Evolutionary conservation across 371 early-diverging fungal genomes (phyloP).

Genomic region (Chytridiales sp.): DNA sequence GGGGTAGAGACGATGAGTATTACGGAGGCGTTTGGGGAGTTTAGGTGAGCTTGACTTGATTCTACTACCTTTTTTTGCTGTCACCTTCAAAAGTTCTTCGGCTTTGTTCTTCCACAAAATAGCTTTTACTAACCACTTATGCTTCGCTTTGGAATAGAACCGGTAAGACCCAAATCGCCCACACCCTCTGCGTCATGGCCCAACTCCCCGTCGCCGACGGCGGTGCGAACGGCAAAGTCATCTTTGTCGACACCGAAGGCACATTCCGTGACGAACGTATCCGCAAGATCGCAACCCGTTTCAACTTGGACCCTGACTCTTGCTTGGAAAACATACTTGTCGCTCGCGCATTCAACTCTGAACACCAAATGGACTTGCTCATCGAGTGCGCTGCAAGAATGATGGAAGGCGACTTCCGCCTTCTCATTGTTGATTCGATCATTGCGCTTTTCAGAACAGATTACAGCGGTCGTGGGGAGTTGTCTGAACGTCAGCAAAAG

Average conservation of each 20-base stretch:
- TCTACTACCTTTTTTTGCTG: slow-evolving; percentile 38
- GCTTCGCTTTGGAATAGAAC: slow-evolving; percentile 13
- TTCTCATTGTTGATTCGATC: slow-evolving; percentile 93
- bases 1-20: slow-evolving; percentile 89
- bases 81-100: not conserved
- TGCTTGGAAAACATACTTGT: slow-evolving; percentile 93
- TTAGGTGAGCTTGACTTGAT: slow-evolving; percentile 77
- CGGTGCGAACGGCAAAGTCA: slow-evolving; percentile 89
- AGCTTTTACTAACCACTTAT: slow-evolving; percentile 92
- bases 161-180: slow-evolving; percentile 35
- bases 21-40: slow-evolving; percentile 63
- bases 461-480: slow-evolving; percentile 92
- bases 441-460: slow-evolving; percentile 98
- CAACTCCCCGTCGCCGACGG: slow-evolving; percentile 80
- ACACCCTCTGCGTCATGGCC: slow-evolving; percentile 43
- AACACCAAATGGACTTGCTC: slow-evolving; percentile 93
- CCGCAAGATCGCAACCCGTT: slow-evolving; percentile 84
- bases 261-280: slow-evolving; percentile 97
- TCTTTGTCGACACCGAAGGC: slow-evolving; percentile 97
- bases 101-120: slow-evolving; percentile 86
- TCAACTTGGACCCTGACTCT: slow-evolving; percentile 54
- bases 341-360: slow-evolving; percentile 97
- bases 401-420: slow-evolving; percentile 57
- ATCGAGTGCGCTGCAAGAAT: slow-evolving; percentile 43
- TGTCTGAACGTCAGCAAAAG: slow-evolving; percentile 89